Percentiles rank a stretch among this genome's conserved stretches.
These are phyloP conservation scores for Copromyces sp. DNA, from an alignment of 495 filamentous ascomycete species.

Conservation along the genomic window DNA sequence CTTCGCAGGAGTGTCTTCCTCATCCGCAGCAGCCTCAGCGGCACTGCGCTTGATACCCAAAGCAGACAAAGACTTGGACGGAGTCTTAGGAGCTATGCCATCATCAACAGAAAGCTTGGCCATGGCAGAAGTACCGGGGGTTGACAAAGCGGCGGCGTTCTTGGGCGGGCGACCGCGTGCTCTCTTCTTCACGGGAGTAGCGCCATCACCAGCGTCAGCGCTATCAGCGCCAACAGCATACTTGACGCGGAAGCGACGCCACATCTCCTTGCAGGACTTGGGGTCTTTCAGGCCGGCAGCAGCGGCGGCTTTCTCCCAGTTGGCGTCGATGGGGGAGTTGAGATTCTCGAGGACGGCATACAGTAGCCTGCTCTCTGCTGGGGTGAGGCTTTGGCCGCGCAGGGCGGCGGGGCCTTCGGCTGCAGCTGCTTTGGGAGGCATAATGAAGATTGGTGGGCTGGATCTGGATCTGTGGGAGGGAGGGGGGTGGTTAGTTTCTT, in stretches of 20 bases:
- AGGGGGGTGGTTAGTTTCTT: not conserved
- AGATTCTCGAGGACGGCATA: not conserved
- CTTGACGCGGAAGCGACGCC: not conserved
- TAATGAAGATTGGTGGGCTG: not conserved
- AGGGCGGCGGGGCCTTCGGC: not conserved
- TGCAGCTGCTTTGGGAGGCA: not conserved
- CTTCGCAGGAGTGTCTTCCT: not conserved
- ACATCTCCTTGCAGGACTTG: not conserved
- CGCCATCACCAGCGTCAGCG: not conserved
- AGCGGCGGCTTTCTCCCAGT: not conserved
- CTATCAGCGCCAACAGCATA: too few species aligned
- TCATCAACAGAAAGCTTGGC: not conserved
- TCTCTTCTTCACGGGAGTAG: not conserved
- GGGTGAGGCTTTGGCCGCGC: not conserved
- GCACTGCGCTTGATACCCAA: not conserved
- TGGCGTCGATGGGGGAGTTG: not conserved
- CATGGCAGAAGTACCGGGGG: not conserved
- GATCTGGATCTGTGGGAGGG: not conserved
- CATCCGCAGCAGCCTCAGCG: not conserved
- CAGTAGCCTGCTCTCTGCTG: not conserved
- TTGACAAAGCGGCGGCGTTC: not conserved
- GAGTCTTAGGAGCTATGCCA: not conserved
- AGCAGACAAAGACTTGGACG: not conserved
- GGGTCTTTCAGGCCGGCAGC: not conserved
- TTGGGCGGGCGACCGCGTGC: not conserved